Base-by-base conservation (phyloP, 2,329 filamentous ascomycete species). In the Oidium heveae region DNA sequence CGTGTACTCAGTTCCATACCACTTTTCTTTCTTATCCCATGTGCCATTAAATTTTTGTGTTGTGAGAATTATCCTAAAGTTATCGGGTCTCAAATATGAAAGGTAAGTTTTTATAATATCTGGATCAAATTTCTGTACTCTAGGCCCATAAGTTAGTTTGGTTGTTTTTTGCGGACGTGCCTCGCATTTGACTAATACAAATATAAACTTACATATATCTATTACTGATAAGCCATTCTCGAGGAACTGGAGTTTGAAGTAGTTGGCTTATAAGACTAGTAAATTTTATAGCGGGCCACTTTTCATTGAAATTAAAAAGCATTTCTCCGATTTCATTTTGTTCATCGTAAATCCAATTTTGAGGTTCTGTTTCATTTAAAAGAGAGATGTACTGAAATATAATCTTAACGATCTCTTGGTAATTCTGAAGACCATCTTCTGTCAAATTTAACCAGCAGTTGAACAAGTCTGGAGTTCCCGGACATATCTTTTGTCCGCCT, bases 1-100 rank as follows among this genome's bases (percentile, higher is more conserved):
- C 58, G 79, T 84, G 68, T 95, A 94, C 63, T 96, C 88, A 0
- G 91, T 98, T 9, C 89, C 89, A 62, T 98, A 98, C 91, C 91
- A 98, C 65, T 88, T 86, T 70, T 98, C 91, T 64, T 84, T 93
- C 65, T 81, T 70, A 59, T 93, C 76, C 85, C 86, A 95, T 53
- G 78, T 75, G 0, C 86, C 88, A 0, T 88, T 88, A 60, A 81
- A 84, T 9, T 84, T 82, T 63, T 87, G 84, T 24, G 86, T 89
- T 32, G 93, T 79, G 52, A 96, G 73, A 1, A 79, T 81, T 66
- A 95, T 75, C 33, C 86, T 78, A 69, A 96, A 87, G 64, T 95
- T 96, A 65, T 96, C 88, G 0, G 88, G 84, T 20, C 81, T 75
- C 51, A 98, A 69, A 63, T 77, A 84, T 4, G 76, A 73, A 61